Evolutionary conservation across 192 early-diverging fungal species (phyloP).

Genomic region (Linnemannia exigua): DNA sequence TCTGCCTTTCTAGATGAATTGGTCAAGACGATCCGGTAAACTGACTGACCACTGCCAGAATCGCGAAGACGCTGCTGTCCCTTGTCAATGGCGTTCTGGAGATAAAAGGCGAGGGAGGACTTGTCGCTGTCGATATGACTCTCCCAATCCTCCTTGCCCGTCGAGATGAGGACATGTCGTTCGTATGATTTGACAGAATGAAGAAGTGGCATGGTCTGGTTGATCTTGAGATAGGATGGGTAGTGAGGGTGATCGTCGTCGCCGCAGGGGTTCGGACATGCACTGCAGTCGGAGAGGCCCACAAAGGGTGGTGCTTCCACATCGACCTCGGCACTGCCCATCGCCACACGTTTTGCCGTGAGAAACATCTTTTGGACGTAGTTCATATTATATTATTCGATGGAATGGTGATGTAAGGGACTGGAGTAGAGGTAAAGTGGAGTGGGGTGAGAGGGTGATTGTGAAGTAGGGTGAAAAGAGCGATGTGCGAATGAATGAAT

Average conservation of each 20-base stretch:
- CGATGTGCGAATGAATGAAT: not conserved
- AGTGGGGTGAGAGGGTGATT: not conserved
- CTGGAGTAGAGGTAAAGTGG: not conserved
- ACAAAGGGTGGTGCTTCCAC: constrained; percentile 26
- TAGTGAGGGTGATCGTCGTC: constrained; percentile 58
- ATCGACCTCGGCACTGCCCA: constrained; percentile 22
- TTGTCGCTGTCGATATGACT: constrained; percentile 65
- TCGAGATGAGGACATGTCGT: constrained; percentile 70
- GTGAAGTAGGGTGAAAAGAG: not conserved
- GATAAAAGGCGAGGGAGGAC: constrained; percentile 55
- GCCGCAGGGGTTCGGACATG: constrained; percentile 33
- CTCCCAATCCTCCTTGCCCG: constrained; percentile 65
- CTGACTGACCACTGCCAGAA: not conserved
- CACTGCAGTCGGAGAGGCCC: constrained; percentile 31
- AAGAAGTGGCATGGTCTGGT: constrained; percentile 52
- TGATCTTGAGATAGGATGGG: constrained; percentile 68
- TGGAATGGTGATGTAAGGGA: too few species aligned
- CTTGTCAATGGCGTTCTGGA: constrained; percentile 48
- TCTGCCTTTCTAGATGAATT: constrained; percentile 39
- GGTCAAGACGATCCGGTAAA: constrained; percentile 28
- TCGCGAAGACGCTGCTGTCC: constrained; percentile 19
- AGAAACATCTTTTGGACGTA: constrained; percentile 26
- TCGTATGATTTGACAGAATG: constrained; percentile 68
- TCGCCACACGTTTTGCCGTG: constrained; percentile 26
- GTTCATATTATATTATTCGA: too few species aligned